A percentile compares a stretch with the other conserved stretches of the same genome.
Evolutionary conservation across 371 early-diverging fungal genomes (phyloP).

Genomic region (Mucor lusitanicus): DNA sequence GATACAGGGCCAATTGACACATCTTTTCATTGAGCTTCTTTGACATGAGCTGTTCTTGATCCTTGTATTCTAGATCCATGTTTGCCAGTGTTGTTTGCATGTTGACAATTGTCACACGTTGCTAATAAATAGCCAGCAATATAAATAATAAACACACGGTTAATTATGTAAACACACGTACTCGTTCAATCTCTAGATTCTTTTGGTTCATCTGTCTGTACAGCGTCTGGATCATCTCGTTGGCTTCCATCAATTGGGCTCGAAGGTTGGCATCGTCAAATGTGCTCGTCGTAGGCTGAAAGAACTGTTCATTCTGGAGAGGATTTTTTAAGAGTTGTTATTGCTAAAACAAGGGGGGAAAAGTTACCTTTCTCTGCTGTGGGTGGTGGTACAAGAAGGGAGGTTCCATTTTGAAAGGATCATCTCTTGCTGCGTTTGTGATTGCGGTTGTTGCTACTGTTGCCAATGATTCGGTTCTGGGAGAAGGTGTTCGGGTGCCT

Average conservation of each 20-base stretch:
- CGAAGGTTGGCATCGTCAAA: background rate
- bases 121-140: constrained; percentile 16
- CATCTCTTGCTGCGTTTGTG: background rate
- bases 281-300: background rate
- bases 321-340: background rate
- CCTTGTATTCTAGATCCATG: constrained; percentile 35
- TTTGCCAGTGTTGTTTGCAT: constrained; percentile 28
- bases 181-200: constrained; percentile 15
- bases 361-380: constrained; percentile 9
- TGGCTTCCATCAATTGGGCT: constrained; percentile 25
- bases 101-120: constrained; percentile 17
- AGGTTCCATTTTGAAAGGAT: constrained; percentile 6
- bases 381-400: constrained; percentile 19
- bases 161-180: background rate
- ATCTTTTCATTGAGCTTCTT: constrained; percentile 15
- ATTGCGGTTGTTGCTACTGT: background rate
- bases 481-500: constrained; percentile 22
- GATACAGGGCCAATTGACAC: constrained; percentile 9
- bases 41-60: constrained; percentile 26
- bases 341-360: background rate
- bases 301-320: background rate
- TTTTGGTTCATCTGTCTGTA: constrained; percentile 16
- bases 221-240: constrained; percentile 24
- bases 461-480: constrained; percentile 15
- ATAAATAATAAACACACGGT: background rate